Evolutionary conservation across 2,329 filamentous ascomycete genomes (phyloP).

Genomic region (Mollisia scopiformis): DNA sequence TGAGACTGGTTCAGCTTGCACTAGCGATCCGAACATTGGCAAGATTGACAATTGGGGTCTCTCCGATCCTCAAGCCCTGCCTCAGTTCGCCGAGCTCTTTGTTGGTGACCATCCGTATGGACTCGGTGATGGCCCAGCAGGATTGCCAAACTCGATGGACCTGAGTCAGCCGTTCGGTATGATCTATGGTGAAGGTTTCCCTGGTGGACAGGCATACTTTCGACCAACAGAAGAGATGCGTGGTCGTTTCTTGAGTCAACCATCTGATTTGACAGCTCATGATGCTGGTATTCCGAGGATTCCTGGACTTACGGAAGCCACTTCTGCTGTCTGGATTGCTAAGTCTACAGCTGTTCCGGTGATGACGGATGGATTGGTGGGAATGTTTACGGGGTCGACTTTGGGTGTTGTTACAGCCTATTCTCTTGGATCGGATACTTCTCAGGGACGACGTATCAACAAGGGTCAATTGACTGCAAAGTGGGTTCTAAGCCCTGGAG

Average conservation of each 20-base stretch:
- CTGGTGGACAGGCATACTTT: conserved; percentile 80
- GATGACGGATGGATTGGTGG: conserved; percentile 76
- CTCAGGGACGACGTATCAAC: conserved; percentile 63
- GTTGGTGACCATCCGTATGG: conserved; percentile 77
- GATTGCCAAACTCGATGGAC: conserved; percentile 85
- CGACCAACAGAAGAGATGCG: conserved; percentile 74
- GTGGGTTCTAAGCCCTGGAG: conserved; percentile 90
- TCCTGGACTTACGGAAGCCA: conserved; percentile 68
- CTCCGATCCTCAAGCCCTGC: conserved; percentile 72
- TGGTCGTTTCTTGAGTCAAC: conserved; percentile 72
- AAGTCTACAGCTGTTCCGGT: conserved; percentile 75
- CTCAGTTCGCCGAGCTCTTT: conserved; percentile 78
- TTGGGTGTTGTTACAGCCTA: conserved; percentile 83
- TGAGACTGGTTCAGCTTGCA: conserved; percentile 76
- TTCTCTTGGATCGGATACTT: conserved; percentile 63
- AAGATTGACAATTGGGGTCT: conserved; percentile 84
- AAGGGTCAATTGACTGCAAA: conserved; percentile 82
- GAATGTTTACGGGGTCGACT: conserved; percentile 82
- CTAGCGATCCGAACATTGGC: conserved; percentile 76
- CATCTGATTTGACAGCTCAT: conserved; percentile 62
- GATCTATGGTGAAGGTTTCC: conserved; percentile 83
- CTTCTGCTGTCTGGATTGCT: conserved; percentile 86
- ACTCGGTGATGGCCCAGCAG: conserved; percentile 76
- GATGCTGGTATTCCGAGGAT: conserved; percentile 78
- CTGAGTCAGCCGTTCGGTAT: conserved; percentile 85